Conservation (phyloP, 2,329 filamentous ascomycete species). For the Trichoderma guizhouense region DNA sequence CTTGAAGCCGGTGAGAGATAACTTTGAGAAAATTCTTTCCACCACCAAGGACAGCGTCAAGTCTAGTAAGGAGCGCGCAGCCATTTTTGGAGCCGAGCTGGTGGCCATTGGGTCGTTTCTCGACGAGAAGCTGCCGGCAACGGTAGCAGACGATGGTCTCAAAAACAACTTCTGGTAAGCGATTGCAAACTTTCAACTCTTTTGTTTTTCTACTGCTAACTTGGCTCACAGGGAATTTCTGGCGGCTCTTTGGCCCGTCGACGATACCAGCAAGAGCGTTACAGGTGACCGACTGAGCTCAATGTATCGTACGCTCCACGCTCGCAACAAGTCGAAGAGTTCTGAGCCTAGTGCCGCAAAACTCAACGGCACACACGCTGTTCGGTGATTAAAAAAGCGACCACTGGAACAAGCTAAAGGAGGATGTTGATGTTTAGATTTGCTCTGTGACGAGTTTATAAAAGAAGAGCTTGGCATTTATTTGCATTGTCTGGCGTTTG, state of each 20-base stretch:
- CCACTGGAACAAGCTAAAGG: not conserved
- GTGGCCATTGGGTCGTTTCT: slow-evolving; percentile 62
- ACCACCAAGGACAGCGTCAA: slow-evolving; percentile 62
- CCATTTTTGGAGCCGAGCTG: slow-evolving; percentile 58
- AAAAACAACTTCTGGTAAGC: slow-evolving; percentile 52
- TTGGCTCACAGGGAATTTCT: slow-evolving; percentile 39
- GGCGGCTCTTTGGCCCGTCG: slow-evolving; percentile 45
- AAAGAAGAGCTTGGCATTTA: slow-evolving; percentile 22
- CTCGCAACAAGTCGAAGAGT: slow-evolving; percentile 32
- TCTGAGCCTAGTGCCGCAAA: slow-evolving; percentile 29
- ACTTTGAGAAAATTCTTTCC: slow-evolving; percentile 56
- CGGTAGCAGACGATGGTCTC: slow-evolving; percentile 39
- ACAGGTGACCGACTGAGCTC: slow-evolving; percentile 43
- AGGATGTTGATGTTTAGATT: slow-evolving; percentile 1
- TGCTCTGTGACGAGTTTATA: slow-evolving; percentile 19
- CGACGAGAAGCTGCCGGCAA: slow-evolving; percentile 43
- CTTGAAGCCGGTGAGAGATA: slow-evolving; percentile 57
- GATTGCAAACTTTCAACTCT: not conserved
- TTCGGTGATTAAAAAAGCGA: slow-evolving; percentile 12
- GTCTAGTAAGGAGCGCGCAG: slow-evolving; percentile 59
- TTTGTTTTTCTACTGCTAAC: slow-evolving; percentile 22
- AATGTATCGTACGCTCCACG: slow-evolving; percentile 42
- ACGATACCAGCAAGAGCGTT: slow-evolving; percentile 43
- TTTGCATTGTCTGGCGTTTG: slow-evolving; percentile 28
- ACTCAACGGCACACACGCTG: slow-evolving; percentile 32